Evolutionary conservation across 2,329 filamentous ascomycete genomes (phyloP), one percentile per base, ranked within the genome.

Genomic region (Pestalotiopsis sp.): DNA sequence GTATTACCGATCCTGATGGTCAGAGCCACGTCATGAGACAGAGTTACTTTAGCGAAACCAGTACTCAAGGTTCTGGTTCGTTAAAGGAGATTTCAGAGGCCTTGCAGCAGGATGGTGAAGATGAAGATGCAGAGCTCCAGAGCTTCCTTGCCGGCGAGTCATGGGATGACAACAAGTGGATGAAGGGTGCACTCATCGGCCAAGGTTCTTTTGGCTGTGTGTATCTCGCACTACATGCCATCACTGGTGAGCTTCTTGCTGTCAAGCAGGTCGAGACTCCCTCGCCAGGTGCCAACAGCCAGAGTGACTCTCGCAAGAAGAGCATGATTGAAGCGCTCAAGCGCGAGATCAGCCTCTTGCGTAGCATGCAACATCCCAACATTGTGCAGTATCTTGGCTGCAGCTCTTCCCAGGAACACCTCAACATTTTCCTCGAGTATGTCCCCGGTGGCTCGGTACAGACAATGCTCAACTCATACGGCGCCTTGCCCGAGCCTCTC

Each of bases 341-440:
- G 84, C 93, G 95, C 74, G 96, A 99, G 82, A 99, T 99, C 79
- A 93, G 92, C 71, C 89, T 99, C 66, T 87, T 99, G 56, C 93
- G 96, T 72, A 96, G 98, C 74, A 90, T 99, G 64, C 94, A 97
- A 77, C 96, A 99, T 77, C 90, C 93, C 68, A 98, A 99, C 79
- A 98, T 99, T 78, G 96, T 99, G 79, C 96, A 98, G 79, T 99
- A 99, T 78, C 90, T 99, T 7, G 96, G 96, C 70, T 98, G 95
- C 74, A 95, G 95, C 76, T 95, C 94, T 9, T 96, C 97, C 71
- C 90, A 93, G 20, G 92, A 95, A 67, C 92, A 95, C 79, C 90
- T 99, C 76, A 99, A 99, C 84, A 99, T 99, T 92, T 99, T 99
- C 90, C 90, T 99, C 78, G 96, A 99, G 82, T 99, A 99, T 80